Evolutionary conservation across 352 stramenopile genomes (phyloP).

Genomic region (Globisporangium polare): DNA sequence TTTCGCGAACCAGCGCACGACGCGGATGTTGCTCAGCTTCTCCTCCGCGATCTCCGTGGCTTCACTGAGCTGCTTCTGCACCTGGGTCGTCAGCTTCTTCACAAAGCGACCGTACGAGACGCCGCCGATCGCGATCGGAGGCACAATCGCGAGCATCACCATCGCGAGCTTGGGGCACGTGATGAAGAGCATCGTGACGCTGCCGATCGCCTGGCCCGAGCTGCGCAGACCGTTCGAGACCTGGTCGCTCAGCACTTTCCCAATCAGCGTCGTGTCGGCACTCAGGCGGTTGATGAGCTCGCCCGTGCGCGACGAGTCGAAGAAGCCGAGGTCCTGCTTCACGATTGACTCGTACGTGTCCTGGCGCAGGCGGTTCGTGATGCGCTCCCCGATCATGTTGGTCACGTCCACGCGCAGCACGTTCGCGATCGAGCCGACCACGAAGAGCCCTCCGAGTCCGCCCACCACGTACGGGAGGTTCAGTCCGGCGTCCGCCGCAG

Average conservation of each 20-base stretch:
- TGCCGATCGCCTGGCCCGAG: conserved; percentile 77
- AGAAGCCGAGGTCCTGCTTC: conserved; percentile 89
- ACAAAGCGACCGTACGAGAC: conserved; percentile 87
- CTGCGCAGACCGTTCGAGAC: conserved; percentile 72
- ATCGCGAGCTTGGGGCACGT: conserved; percentile 89
- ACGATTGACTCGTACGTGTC: conserved; percentile 79
- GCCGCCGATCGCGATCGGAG: conserved; percentile 86
- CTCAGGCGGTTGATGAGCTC: conserved; percentile 91
- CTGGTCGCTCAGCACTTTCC: conserved; percentile 92
- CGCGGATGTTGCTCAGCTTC: conserved; percentile 89
- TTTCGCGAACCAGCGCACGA: conserved; percentile 90
- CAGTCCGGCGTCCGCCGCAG: too few relatives aligned
- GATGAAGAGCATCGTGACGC: conserved; percentile 57
- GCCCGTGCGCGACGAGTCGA: conserved; percentile 86
- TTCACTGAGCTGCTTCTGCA: conserved; percentile 90
- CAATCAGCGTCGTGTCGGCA: conserved; percentile 89
- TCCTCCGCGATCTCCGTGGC: conserved; percentile 92
- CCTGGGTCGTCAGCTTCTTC: conserved; percentile 78
- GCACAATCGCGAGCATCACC: conserved; percentile 88
- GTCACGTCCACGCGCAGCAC: too few relatives aligned
- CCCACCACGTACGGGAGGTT: too few relatives aligned
- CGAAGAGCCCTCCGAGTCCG: too few relatives aligned
- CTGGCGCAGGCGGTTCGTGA: conserved; percentile 74
- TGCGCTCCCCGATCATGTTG: conserved; percentile 76
- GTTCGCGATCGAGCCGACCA: too few relatives aligned